Conservation (phyloP, 176 grass and related monocot species). For the Phyllostachys edulis region DNA sequence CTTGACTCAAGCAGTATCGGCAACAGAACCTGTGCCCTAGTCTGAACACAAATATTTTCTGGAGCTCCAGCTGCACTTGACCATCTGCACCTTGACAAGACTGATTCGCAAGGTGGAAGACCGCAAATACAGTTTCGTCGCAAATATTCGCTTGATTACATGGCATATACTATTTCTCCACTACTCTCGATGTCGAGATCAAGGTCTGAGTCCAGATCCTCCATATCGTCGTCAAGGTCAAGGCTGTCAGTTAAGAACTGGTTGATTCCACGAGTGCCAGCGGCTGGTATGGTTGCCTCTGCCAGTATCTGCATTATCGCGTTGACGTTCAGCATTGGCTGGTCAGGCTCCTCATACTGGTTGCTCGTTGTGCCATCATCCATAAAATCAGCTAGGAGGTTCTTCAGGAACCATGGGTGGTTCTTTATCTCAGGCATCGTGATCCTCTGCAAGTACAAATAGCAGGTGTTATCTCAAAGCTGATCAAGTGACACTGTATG, state of each 20-base stretch:
- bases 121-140: neutral
- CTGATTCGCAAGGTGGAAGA: conserved; percentile 24
- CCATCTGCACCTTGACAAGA: neutral
- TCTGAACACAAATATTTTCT: neutral
- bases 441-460: no score
- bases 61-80: neutral
- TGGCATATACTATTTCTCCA: conserved; percentile 56
- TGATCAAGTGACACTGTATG: neutral
- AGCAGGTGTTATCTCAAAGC: conserved; percentile 53
- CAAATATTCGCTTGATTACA: conserved; percentile 27
- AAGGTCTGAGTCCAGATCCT: conserved; percentile 56
- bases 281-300: conserved; percentile 60
- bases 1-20: neutral
- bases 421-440: conserved; percentile 72
- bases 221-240: conserved; percentile 58
- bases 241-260: conserved; percentile 41
- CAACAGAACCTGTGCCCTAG: neutral
- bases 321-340: conserved; percentile 72
- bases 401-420: conserved; percentile 70
- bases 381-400: conserved; percentile 68
- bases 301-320: conserved; percentile 80
- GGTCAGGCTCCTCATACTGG: conserved; percentile 69
- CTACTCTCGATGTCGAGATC: conserved; percentile 64
- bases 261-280: conserved; percentile 31
- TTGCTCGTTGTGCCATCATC: no score